Evolutionary conservation across 31 red algal species (phyloP), one percentile per base, ranked within the genome.

Genomic region (Bonnemaisonia californica): DNA sequence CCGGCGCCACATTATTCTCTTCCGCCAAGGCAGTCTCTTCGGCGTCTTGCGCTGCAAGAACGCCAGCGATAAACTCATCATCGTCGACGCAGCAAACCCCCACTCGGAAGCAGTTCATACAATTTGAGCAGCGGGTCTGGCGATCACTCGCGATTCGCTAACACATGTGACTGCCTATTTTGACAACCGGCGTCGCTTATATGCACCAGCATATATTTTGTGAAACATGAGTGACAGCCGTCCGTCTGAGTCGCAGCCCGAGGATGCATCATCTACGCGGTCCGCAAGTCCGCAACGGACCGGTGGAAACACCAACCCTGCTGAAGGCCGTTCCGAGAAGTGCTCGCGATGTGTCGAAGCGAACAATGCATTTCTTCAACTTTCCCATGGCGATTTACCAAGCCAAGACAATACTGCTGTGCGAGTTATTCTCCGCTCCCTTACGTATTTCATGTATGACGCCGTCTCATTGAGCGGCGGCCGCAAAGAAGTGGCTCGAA

Each of bases 371-470:
- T 30, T 23, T 61, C 37, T 2, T 23, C 45, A 34, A 57, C 42
- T 36, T 23, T 47, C 41, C 34, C 3, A 64, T 70, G 48, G 28
- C 21, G 1, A 7, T 16, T 11, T 41, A 35, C 29, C 62, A 35
- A 24, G 55, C 13, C 0, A 66, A 3, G 34, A 68, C 56, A 85
- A 85, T 39, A 67, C 81, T 48, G 31, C 62, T 13, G 19, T 73
- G 47, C 83, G 83, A 27, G 47, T 51, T 0, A 27, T 42, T 4
- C 47, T 87, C 13, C 59, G 83, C 29, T 31, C 63, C 12, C 21
- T 87, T 22, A 87, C 83, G 1, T 87, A 87, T 34, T 78, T 87
- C 31, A 21, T 87, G 2, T 87, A 87, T 34, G 79, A 82, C 48
- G 58, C 70, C 8, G 63, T 91, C 47, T 60, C 69, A n/a, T 34